Conservation (phyloP, 2,329 filamentous ascomycete genomes). For the Trichoderma arundinaceum region DNA sequence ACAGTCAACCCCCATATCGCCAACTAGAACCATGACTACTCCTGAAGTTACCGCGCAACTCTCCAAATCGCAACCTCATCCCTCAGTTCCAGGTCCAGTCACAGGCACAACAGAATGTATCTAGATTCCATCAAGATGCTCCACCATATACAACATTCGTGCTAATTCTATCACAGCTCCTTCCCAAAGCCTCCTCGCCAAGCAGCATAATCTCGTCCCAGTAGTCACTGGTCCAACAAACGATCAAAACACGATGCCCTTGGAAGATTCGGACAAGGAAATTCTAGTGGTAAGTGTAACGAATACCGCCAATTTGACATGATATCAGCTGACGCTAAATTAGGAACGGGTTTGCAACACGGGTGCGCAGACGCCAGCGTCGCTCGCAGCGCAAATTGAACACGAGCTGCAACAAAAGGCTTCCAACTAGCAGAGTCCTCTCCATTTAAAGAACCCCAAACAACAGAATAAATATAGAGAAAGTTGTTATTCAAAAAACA, state of each 20-base stretch:
- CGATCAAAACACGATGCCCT: not conserved
- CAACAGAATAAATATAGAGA: not conserved
- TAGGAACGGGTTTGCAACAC: slow-evolving; percentile 38
- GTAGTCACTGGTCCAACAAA: slow-evolving; percentile 28
- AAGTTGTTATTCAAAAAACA: not conserved
- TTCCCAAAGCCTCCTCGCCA: slow-evolving; percentile 39
- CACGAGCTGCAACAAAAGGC: slow-evolving; percentile 32
- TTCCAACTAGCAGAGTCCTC: not conserved
- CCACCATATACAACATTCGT: not conserved
- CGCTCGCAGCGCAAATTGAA: slow-evolving; percentile 39
- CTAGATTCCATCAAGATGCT: not conserved
- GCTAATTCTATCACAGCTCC: not conserved
- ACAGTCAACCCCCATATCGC: not conserved
- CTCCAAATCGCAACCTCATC: slow-evolving; percentile 3
- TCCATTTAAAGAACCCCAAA: not conserved
- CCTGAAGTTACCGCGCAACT: not conserved
- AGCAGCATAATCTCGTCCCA: slow-evolving; percentile 38
- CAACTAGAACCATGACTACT: not conserved
- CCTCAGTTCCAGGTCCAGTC: slow-evolving; percentile 4
- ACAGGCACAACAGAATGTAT: slow-evolving; percentile 17
- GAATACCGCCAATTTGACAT: fast-evolving
- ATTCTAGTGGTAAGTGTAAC: not conserved
- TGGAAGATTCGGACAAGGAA: slow-evolving; percentile 5
- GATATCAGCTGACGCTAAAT: not conserved
- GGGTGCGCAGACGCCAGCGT: slow-evolving; percentile 38